Evolutionary conservation across 176 grass and related monocot genomes (phyloP).

Genomic region (Aegilops tauschii): DNA sequence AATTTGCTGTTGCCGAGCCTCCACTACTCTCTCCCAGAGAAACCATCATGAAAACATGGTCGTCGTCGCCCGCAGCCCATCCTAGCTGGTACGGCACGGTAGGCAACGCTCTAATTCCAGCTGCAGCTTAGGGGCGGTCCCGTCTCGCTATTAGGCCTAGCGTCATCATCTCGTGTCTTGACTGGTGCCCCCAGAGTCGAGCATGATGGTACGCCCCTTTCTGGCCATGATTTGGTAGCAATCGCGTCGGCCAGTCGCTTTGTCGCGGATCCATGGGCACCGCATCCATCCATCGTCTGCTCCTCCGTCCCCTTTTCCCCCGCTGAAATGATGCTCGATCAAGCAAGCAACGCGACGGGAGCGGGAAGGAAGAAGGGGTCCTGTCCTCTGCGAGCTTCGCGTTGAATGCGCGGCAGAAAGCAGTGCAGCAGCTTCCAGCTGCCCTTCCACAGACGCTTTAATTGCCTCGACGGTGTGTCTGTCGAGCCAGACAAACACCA

Average conservation of each 20-base stretch:
- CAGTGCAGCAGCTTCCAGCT: conserved; percentile 42
- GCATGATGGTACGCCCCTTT: conserved; percentile 1
- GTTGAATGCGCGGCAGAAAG: conserved; percentile 45
- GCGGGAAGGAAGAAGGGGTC: not conserved
- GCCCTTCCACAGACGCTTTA: conserved; percentile 64
- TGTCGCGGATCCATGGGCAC: conserved; percentile 24
- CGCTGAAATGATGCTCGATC: not conserved
- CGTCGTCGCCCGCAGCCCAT: not conserved
- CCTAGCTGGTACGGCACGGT: not conserved
- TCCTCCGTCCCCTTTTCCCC: not conserved
- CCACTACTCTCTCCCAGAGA: too few species aligned
- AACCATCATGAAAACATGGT: conserved; percentile 16
- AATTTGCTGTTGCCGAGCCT: too few species aligned
- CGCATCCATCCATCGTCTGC: not conserved
- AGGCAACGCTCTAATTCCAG: not conserved
- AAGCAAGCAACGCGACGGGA: not conserved
- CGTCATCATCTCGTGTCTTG: conserved; percentile 18
- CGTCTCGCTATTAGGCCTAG: not conserved
- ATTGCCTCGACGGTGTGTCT: conserved; percentile 57
- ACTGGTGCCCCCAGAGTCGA: not conserved
- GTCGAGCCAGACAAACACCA: conserved; percentile 43
- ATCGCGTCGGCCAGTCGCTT: not conserved
- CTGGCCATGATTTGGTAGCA: conserved; percentile 7
- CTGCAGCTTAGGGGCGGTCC: not conserved
- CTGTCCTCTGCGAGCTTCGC: not conserved